Conservation (phyloP, 1,284 basidiomycete genomes). For the Thelephora terrestris region DNA sequence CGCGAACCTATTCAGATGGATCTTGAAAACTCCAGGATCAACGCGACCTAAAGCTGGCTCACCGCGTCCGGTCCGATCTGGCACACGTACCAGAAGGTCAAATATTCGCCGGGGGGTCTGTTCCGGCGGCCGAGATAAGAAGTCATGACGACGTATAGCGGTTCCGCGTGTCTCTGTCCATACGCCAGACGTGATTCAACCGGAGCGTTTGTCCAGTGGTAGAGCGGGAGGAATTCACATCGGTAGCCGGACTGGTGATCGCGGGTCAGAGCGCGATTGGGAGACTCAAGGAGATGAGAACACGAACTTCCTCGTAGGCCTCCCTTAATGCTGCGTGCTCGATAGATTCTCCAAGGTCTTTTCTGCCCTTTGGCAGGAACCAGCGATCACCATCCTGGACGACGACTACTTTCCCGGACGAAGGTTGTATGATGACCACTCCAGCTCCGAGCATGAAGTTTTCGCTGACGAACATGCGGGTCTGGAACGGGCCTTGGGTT, state of each 20-base stretch:
- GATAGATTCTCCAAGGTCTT: conserved; percentile 50
- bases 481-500: too few relatives aligned
- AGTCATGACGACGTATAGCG: conserved; percentile 31
- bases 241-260: conserved; percentile 39
- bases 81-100: conserved; percentile 43
- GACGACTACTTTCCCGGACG: conserved; percentile 30
- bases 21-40: background rate
- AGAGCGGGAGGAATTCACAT: conserved; percentile 37
- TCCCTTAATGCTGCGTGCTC: conserved; percentile 49
- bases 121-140: conserved; percentile 21
- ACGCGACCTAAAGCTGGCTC: conserved; percentile 10
- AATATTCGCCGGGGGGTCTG: conserved; percentile 33
- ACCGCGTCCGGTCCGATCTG: conserved; percentile 44
- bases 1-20: conserved; percentile 26
- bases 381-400: conserved; percentile 33
- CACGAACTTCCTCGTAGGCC: conserved; percentile 52
- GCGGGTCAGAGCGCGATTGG: background rate
- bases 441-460: conserved; percentile 48
- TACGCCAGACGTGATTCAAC: conserved; percentile 16
- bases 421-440: conserved; percentile 48
- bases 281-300: background rate
- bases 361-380: conserved; percentile 54
- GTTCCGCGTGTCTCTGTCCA: conserved; percentile 26
- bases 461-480: conserved; percentile 26
- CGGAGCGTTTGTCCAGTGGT: conserved; percentile 30